Conservation (phyloP, 768 basidiomycete species). For the Trametes sanguinea region DNA sequence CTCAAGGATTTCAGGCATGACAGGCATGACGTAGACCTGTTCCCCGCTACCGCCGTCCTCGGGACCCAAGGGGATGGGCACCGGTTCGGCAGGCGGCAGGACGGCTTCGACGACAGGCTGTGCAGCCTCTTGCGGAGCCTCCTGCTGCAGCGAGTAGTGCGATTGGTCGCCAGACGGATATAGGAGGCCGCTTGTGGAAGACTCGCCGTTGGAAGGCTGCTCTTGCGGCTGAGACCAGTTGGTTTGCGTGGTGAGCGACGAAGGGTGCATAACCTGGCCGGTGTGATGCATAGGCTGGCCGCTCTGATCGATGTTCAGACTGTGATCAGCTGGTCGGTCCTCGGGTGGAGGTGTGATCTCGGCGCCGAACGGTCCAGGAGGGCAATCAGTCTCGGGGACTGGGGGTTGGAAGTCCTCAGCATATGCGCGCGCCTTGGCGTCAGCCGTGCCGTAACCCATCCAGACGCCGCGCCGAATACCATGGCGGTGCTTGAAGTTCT, state of each 20-base stretch:
- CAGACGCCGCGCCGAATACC: conserved; percentile 70
- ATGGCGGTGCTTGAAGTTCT: conserved; percentile 86
- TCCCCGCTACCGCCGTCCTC: conserved; percentile 6
- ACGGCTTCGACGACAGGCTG: conserved; percentile 4
- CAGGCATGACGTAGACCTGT: conserved; percentile 13
- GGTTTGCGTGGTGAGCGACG: not conserved
- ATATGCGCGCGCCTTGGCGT: conserved; percentile 6
- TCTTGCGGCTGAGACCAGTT: not conserved
- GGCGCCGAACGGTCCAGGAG: not conserved
- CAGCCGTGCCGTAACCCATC: conserved; percentile 43
- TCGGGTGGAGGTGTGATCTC: not conserved
- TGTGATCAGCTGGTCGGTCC: not conserved
- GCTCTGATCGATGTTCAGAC: not conserved
- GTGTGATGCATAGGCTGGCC: not conserved
- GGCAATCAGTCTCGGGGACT: not conserved
- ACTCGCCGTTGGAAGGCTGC: not conserved
- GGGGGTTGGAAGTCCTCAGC: conserved; percentile 9
- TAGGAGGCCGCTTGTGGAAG: not conserved
- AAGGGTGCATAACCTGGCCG: conserved; percentile 1
- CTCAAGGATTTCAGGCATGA: conserved; percentile 12
- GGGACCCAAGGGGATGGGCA: conserved; percentile 5
- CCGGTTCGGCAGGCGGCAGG: conserved; percentile 4
- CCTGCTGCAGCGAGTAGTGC: not conserved
- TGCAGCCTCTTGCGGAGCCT: not conserved
- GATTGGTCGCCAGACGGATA: conserved; percentile 1